Evolutionary conservation across 441 rosid genomes (phyloP), one percentile per base, ranked within the genome.

Genomic region (Gossypium gossypioides): DNA sequence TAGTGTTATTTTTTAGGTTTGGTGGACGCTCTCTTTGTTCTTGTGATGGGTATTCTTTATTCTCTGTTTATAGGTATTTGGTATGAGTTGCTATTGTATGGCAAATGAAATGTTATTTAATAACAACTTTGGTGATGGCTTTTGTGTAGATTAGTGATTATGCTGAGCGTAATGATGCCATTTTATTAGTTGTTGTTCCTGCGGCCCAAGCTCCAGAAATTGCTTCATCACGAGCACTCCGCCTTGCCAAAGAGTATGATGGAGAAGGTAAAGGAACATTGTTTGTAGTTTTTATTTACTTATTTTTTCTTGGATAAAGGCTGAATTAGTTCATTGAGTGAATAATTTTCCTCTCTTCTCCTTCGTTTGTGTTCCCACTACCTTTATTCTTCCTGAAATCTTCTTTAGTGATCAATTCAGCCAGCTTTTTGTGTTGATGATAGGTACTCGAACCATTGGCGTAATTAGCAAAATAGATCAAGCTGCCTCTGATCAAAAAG

Each of bases 381-480:
- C 58, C 10, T 55, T 24, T 69, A 76, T 75, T 54, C 24, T 12
- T 22, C 34, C 3, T 5, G 1, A 0, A 13, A 7, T 66, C 27
- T 21, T 50, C 71, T 50, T 68, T 44, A 56, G 3, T 24, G 56
- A n/a, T 24, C 63, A 73, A 56, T 24, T 32, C 58, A 52, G 12
- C 22, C 34, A 61, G 18, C 13, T 37, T 73, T 18, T 46, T 58
- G 4, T 62, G 27, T 44, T 68, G 42, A 71, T 72, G 62, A 5
- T 72, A 89, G 94, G 91, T 71, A 89, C 94, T 51, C 80, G 94
- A 75, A 89, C 91, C 12, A 74, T 89, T 51, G 94, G 94, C 44
- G 79, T 89, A 67, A 89, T 89, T 59, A 87, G 87, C 76, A 89
- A 89, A 82, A 89, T 89, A 79, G 93, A 89, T 72, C 94, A 87